These are phyloP conservation scores for Haplosporangium sp. DNA, from an alignment of 371 early-diverging fungal species.

Conservation along the genomic window DNA sequence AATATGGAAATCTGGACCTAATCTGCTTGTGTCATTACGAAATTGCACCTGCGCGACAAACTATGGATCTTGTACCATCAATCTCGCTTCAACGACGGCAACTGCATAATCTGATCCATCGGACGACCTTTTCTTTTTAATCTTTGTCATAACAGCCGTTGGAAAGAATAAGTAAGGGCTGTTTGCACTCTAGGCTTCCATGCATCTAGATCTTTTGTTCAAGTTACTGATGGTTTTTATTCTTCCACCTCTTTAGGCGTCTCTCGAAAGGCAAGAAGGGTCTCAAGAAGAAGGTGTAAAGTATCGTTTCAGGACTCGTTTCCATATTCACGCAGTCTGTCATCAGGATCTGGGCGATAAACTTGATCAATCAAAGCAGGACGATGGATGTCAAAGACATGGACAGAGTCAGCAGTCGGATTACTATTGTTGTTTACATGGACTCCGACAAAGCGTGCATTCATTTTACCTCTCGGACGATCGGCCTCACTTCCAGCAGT, in stretches of 20 bases:
- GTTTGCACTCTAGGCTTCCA: background rate
- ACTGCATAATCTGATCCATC: background rate
- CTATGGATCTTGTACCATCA: background rate
- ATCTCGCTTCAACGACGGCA: background rate
- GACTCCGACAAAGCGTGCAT: too few relatives aligned
- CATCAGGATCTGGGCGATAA: too few relatives aligned
- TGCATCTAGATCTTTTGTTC: background rate
- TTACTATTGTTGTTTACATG: too few relatives aligned
- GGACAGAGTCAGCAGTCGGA: too few relatives aligned
- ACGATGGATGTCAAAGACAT: too few relatives aligned
- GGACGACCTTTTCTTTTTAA: background rate
- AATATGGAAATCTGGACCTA: too few relatives aligned
- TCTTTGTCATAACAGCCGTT: background rate
- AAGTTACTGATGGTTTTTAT: constrained; percentile 1
- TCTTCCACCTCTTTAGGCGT: constrained; percentile 64
- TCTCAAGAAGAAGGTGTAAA: constrained; percentile 97
- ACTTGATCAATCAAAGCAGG: too few relatives aligned
- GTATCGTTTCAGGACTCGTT: constrained; percentile 35
- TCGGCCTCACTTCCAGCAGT: too few relatives aligned
- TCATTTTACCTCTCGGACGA: too few relatives aligned
- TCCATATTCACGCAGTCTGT: background rate
- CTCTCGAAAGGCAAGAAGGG: constrained; percentile 98
- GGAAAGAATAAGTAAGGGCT: constrained; percentile 6
- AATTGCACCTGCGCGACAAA: too few relatives aligned
- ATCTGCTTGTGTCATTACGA: too few relatives aligned